Evolutionary conservation across 164 flowering plant genomes (phyloP).

Genomic region (Berberis vulgaris): DNA sequence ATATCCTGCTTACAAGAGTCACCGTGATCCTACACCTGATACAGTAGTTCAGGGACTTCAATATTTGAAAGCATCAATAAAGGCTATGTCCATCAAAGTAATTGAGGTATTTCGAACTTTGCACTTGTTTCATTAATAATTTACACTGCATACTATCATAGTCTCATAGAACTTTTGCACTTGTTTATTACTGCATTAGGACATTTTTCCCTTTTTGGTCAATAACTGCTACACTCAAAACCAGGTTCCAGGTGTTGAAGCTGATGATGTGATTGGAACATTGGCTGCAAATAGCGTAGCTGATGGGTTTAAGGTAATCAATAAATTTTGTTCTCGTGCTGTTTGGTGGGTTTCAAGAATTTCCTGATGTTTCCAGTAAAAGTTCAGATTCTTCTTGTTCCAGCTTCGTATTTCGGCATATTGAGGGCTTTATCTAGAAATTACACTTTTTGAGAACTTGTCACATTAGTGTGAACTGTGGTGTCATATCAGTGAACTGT

Average conservation of each 20-base stretch:
- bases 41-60: slow-evolving; percentile 90
- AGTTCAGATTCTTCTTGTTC: too few relatives aligned
- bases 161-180: too few relatives aligned
- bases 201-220: neutral
- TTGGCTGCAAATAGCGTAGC: slow-evolving; percentile 76
- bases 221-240: neutral
- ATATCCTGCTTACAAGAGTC: slow-evolving; percentile 80
- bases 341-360: too few relatives aligned
- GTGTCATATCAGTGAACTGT: neutral
- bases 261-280: slow-evolving; percentile 99
- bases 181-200: too few relatives aligned
- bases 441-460: too few relatives aligned
- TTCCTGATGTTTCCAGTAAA: too few relatives aligned
- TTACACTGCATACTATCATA: too few relatives aligned
- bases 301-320: slow-evolving; percentile 71
- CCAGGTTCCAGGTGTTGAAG: slow-evolving; percentile 99
- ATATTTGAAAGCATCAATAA: slow-evolving; percentile 85
- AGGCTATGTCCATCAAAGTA: slow-evolving; percentile 91
- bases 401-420: too few relatives aligned
- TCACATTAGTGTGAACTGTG: too few relatives aligned
- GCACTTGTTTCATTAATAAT: too few relatives aligned
- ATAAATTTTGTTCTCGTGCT: too few relatives aligned
- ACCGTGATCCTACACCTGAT: slow-evolving; percentile 92
- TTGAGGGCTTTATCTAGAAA: too few relatives aligned
- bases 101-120: slow-evolving; percentile 51